These are phyloP conservation scores for Balamuthia mandrillaris DNA, from an alignment of 208 protist genomes.

Conservation along the genomic window DNA sequence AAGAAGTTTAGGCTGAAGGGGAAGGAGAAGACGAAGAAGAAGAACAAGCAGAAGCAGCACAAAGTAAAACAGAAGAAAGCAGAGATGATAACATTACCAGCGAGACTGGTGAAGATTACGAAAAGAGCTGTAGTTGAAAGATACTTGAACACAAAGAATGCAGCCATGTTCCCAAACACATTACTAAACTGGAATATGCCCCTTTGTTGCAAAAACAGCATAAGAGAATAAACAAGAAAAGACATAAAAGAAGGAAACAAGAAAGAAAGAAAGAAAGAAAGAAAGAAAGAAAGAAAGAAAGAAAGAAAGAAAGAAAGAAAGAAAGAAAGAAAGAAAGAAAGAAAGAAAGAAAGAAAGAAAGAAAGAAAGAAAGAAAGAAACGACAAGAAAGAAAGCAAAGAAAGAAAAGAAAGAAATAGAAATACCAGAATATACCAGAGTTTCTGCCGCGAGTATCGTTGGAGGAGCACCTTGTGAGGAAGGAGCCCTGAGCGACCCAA, in stretches of 20 bases:
- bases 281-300: not conserved
- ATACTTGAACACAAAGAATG: constrained; percentile 18
- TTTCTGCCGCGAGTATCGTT: not conserved
- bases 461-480: not conserved
- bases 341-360: not conserved
- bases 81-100: no score
- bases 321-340: not conserved
- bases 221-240: not conserved
- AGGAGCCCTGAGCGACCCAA: constrained; percentile 36
- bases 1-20: no score
- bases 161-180: constrained; percentile 33
- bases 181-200: constrained; percentile 43
- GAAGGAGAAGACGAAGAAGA: no score
- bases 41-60: no score
- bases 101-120: not conserved
- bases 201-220: not conserved
- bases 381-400: no score
- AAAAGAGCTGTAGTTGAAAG: not conserved
- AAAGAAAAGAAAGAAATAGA: no score
- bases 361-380: no score
- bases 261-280: not conserved
- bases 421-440: constrained; percentile 46
- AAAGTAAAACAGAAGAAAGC: no score
- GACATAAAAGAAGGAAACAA: not conserved
- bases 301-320: not conserved